Conservation (phyloP, 2,329 filamentous ascomycete genomes). For the Cladophialophora chaetospira region DNA sequence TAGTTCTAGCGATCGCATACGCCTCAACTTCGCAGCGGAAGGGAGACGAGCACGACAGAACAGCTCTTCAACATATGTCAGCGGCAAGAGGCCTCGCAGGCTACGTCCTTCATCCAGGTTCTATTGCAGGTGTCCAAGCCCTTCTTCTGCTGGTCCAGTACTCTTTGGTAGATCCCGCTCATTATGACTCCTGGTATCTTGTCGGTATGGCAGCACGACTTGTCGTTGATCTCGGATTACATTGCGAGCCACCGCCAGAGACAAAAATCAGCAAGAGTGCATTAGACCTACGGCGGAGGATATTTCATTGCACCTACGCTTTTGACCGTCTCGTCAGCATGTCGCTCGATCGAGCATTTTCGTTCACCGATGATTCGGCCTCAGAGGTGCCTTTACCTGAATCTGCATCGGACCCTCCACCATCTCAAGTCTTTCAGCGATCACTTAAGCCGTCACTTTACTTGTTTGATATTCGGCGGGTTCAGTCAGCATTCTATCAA, state of each 20-base stretch:
- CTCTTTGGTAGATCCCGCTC: slow-evolving; percentile 82
- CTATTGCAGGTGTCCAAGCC: slow-evolving; percentile 82
- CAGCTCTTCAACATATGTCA: slow-evolving; percentile 62
- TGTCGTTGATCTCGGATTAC: slow-evolving; percentile 84
- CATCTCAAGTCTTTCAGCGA: slow-evolving; percentile 50
- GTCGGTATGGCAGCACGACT: slow-evolving; percentile 88
- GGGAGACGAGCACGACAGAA: slow-evolving; percentile 64
- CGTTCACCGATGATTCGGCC: slow-evolving; percentile 86
- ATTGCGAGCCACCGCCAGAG: slow-evolving; percentile 81
- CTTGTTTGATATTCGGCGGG: slow-evolving; percentile 78
- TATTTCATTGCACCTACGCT: slow-evolving; percentile 89
- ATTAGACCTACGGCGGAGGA: slow-evolving; percentile 75
- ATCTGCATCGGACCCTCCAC: slow-evolving; percentile 37
- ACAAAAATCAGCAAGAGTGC: slow-evolving; percentile 67
- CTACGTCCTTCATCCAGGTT: slow-evolving; percentile 80
- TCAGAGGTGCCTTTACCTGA: slow-evolving; percentile 72
- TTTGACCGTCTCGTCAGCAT: slow-evolving; percentile 88
- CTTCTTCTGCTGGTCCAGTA: slow-evolving; percentile 85
- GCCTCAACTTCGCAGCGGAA: slow-evolving; percentile 69
- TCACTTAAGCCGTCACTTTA: slow-evolving; percentile 71
- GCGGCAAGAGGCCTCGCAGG: slow-evolving; percentile 77
- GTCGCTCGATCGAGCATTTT: slow-evolving; percentile 83
- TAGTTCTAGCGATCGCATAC: slow-evolving; percentile 84
- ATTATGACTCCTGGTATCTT: slow-evolving; percentile 92
- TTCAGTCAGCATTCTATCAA: slow-evolving; percentile 89